phyloP scores from a whole-genome alignment of 1,284 basidiomycete species.

The Anthracocystis panici-leucophaei region DNA sequence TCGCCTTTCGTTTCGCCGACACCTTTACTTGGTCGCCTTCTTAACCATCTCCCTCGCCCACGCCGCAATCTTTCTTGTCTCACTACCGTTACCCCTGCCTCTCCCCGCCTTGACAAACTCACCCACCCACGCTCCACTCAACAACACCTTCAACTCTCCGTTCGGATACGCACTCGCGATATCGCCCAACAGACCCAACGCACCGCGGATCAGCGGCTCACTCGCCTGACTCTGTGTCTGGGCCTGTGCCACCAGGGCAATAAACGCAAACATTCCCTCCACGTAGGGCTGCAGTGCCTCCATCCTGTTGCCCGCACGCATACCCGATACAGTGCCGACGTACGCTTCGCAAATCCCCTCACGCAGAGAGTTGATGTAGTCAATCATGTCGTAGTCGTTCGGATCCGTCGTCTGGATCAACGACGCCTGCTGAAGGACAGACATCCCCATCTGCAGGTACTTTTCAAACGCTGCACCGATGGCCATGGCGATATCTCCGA shows the following conservation, averaged over 20 bases:
- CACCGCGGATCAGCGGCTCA: slow-evolving; percentile 81
- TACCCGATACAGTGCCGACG: slow-evolving; percentile 89
- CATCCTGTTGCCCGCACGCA: slow-evolving; percentile 84
- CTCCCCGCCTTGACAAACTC: slow-evolving; percentile 78
- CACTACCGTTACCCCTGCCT: slow-evolving; percentile 71
- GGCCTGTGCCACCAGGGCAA: slow-evolving; percentile 83
- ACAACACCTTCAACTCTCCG: slow-evolving; percentile 75
- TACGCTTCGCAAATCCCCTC: slow-evolving; percentile 98
- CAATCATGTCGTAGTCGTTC: slow-evolving; percentile 85
- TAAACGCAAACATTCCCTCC: slow-evolving; percentile 82
- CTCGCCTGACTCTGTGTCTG: slow-evolving; percentile 77
- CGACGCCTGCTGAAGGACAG: slow-evolving; percentile 89
- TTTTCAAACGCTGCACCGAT: slow-evolving; percentile 87
- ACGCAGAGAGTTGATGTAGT: slow-evolving; percentile 89
- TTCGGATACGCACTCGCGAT: slow-evolving; percentile 80
- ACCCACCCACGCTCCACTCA: slow-evolving; percentile 85
- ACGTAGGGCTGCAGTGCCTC: slow-evolving; percentile 81
- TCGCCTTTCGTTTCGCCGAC: too few relatives aligned
- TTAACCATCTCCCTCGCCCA: slow-evolving; percentile 73
- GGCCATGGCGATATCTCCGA: slow-evolving; percentile 96
- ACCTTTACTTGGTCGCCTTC: slow-evolving; percentile 56
- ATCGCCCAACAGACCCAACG: slow-evolving; percentile 89
- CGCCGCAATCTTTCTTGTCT: slow-evolving; percentile 73
- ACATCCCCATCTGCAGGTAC: slow-evolving; percentile 90
- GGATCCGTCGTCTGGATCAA: slow-evolving; percentile 70